Percentiles rank a stretch among this genome's conserved stretches.
Evolutionary conservation across 805 yeast species (phyloP).

Genomic region (Starmera quercuum): DNA sequence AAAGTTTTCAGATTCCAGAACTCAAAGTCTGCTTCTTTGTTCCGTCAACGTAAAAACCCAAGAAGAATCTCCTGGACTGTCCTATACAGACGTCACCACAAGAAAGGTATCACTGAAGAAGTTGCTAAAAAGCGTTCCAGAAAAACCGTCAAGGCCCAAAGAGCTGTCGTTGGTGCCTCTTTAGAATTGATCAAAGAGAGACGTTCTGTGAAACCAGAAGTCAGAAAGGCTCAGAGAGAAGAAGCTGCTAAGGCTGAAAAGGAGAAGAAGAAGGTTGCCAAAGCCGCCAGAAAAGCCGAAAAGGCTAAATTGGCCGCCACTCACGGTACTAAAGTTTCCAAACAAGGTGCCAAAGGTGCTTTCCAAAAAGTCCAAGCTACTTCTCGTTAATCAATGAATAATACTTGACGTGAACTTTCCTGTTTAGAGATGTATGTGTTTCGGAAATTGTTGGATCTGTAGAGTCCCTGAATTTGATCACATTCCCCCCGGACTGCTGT

Average conservation of each 20-base stretch:
- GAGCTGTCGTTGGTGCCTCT: conserved; percentile 99
- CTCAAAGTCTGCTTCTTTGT: conserved; percentile 95
- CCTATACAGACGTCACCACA: conserved; percentile 99
- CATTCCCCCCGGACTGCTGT: too few relatives aligned
- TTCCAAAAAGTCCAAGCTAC: conserved; percentile 95
- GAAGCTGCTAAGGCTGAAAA: conserved; percentile 77
- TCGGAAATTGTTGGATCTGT: not conserved
- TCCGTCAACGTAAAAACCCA: conserved; percentile 99
- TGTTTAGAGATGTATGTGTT: conserved; percentile 1
- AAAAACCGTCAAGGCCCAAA: conserved; percentile 96
- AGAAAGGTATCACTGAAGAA: conserved; percentile 99
- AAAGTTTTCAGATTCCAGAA: conserved; percentile 99
- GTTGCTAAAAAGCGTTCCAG: conserved; percentile 94
- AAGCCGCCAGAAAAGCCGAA: conserved; percentile 92
- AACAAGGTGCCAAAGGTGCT: conserved; percentile 97
- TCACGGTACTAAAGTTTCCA: conserved; percentile 73
- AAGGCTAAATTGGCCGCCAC: conserved; percentile 77
- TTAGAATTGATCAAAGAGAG: conserved; percentile 97
- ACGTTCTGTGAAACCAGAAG: conserved; percentile 93
- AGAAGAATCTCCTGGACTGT: conserved; percentile 99
- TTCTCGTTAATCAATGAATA: conserved; percentile 95
- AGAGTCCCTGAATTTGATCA: not conserved
- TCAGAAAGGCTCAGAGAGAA: conserved; percentile 96
- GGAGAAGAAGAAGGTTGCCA: conserved; percentile 85
- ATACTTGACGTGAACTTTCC: too few relatives aligned